phyloP scores from a whole-genome alignment of 2,329 filamentous ascomycete genomes.

The Colletotrichum musicola region DNA sequence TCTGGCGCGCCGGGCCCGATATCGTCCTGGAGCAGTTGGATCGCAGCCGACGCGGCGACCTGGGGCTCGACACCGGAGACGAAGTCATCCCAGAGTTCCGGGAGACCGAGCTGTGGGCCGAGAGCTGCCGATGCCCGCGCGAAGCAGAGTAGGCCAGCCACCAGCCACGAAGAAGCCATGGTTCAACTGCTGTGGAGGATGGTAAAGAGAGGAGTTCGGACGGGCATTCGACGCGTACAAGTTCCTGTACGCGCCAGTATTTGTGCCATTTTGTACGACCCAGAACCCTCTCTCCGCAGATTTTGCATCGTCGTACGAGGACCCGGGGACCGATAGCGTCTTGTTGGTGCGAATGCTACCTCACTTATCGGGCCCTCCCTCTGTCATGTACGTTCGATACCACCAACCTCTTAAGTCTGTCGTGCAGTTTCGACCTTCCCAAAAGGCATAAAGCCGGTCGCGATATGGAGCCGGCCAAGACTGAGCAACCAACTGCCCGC shows the following conservation, averaged over 20 bases:
- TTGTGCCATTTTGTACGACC: not conserved
- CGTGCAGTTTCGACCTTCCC: conserved; percentile 21
- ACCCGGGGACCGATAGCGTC: not conserved
- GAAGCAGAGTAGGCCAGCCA: conserved; percentile 18
- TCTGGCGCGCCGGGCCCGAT: conserved; percentile 6
- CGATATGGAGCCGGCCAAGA: conserved; percentile 26
- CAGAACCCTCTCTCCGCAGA: not conserved
- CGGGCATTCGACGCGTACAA: not conserved
- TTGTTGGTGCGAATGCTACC: conserved; percentile 21
- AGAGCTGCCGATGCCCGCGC: conserved; percentile 17
- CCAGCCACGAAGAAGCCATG: conserved; percentile 10
- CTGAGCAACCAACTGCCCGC: not conserved
- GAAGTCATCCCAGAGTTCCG: conserved; percentile 23
- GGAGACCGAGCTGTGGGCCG: conserved; percentile 26
- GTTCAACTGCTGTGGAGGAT: not conserved
- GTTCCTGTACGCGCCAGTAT: not conserved
- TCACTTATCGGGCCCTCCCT: conserved; percentile 15
- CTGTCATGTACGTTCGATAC: not conserved
- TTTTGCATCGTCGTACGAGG: conserved; percentile 9
- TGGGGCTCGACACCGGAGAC: not conserved
- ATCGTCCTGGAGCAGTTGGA: conserved; percentile 6
- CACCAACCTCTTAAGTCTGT: not conserved
- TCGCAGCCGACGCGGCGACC: not conserved
- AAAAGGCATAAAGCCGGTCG: conserved; percentile 15
- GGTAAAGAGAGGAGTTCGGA: not conserved